A percentile compares a stretch with the other conserved stretches of the same genome.
phyloP scores from a whole-genome alignment of 352 stramenopile genomes.

The Globisporangium splendens region DNA sequence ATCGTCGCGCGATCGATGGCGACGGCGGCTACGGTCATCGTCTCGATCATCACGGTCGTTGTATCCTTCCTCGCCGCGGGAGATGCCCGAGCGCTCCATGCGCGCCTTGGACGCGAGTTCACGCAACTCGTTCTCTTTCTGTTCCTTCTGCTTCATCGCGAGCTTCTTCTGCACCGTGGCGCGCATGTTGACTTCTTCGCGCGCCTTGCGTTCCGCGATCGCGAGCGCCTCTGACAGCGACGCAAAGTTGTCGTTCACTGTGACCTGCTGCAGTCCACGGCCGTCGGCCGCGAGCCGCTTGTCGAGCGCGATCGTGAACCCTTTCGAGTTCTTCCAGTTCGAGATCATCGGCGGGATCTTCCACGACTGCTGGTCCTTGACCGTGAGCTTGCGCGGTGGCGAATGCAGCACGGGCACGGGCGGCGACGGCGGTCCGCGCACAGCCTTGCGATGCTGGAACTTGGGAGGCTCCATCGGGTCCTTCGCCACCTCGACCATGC shows the following conservation, averaged over 20 bases:
- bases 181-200: constrained; percentile 96
- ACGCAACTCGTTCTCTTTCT: constrained; percentile 95
- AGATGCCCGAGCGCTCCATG: constrained; percentile 87
- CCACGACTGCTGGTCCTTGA: constrained; percentile 95
- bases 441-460: constrained; percentile 98
- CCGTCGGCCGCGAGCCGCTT: constrained; percentile 98
- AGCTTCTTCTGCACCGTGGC: constrained; percentile 87
- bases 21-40: constrained; percentile 10
- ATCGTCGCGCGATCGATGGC: constrained; percentile 13
- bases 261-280: constrained; percentile 92
- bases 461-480: constrained; percentile 99
- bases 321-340: constrained; percentile 99
- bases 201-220: constrained; percentile 96
- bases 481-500: constrained; percentile 97
- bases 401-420: constrained; percentile 92
- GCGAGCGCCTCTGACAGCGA: constrained; percentile 96
- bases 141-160: constrained; percentile 91
- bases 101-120: constrained; percentile 92
- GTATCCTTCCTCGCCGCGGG: constrained; percentile 26
- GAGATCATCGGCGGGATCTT: constrained; percentile 99
- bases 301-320: constrained; percentile 99
- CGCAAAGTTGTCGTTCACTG: constrained; percentile 99
- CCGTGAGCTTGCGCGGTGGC: constrained; percentile 90
- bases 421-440: constrained; percentile 84
- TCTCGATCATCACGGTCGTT: constrained; percentile 22